These are phyloP conservation scores for Trichoderma asperelloides DNA, from an alignment of 495 filamentous ascomycete genomes.

Conservation along the genomic window DNA sequence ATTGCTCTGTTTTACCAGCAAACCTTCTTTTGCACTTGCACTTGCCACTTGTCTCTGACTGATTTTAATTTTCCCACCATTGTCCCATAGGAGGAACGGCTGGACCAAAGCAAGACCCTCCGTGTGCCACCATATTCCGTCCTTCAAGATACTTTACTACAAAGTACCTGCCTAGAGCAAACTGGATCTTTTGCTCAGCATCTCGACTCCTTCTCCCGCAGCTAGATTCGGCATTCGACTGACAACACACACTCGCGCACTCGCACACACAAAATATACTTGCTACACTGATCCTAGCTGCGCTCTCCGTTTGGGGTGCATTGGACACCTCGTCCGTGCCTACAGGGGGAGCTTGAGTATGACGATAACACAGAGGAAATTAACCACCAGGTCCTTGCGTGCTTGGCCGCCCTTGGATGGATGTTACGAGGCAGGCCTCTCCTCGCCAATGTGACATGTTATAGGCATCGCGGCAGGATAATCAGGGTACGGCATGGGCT, in stretches of 20 bases:
- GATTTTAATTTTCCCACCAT: neutral
- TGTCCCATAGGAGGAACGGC: too few relatives aligned
- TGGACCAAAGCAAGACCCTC: too few relatives aligned
- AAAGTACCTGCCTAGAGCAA: too few relatives aligned
- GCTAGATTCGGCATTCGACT: neutral
- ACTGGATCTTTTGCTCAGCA: neutral
- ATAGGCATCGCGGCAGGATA: neutral
- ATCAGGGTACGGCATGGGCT: neutral
- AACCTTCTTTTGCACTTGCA: neutral
- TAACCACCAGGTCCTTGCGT: neutral
- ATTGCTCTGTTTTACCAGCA: neutral
- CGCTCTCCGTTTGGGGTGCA: neutral
- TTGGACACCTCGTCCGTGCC: neutral
- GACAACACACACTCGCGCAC: neutral
- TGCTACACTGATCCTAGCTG: neutral
- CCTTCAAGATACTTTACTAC: too few relatives aligned
- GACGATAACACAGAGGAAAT: slow-evolving; percentile 6
- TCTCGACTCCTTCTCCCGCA: neutral
- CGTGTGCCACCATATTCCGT: too few relatives aligned
- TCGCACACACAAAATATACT: neutral
- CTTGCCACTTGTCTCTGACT: neutral
- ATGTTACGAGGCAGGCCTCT: neutral
- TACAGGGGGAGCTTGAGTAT: neutral
- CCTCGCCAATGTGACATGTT: neutral
- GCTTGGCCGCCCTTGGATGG: neutral